Conservation (phyloP, 495 filamentous ascomycete species). For the Aspergillus bridgeri region DNA sequence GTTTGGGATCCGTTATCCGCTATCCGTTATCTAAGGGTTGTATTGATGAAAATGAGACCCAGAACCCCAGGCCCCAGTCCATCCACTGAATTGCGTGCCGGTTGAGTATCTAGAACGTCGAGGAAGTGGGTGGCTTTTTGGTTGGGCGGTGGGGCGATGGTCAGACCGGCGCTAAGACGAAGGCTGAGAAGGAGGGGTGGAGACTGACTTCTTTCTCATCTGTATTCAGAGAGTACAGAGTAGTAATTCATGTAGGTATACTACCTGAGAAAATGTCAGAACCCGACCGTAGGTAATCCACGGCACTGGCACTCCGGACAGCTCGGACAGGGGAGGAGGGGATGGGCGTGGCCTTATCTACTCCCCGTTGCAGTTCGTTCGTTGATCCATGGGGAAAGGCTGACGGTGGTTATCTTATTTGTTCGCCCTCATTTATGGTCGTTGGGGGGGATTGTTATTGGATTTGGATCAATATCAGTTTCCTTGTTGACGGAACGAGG, state of each 20-base stretch:
- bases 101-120: not conserved
- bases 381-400: not conserved
- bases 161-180: not conserved
- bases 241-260: no score
- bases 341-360: not conserved
- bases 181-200: no score
- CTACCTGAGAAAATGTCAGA: no score
- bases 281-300: not conserved
- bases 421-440: no score
- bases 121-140: not conserved
- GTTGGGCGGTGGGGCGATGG: not conserved
- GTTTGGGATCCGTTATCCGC: no score
- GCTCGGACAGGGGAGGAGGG: not conserved
- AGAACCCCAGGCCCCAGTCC: not conserved
- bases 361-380: not conserved
- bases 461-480: not conserved
- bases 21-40: no score
- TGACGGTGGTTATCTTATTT: not conserved
- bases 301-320: not conserved
- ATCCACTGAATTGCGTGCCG: not conserved
- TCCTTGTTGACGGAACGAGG: not conserved
- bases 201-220: no score
- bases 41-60: not conserved
- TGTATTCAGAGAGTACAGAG: no score
- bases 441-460: not conserved